Evolutionary conservation across 352 stramenopile genomes (phyloP).

Genomic region (Globisporangium spiculum): DNA sequence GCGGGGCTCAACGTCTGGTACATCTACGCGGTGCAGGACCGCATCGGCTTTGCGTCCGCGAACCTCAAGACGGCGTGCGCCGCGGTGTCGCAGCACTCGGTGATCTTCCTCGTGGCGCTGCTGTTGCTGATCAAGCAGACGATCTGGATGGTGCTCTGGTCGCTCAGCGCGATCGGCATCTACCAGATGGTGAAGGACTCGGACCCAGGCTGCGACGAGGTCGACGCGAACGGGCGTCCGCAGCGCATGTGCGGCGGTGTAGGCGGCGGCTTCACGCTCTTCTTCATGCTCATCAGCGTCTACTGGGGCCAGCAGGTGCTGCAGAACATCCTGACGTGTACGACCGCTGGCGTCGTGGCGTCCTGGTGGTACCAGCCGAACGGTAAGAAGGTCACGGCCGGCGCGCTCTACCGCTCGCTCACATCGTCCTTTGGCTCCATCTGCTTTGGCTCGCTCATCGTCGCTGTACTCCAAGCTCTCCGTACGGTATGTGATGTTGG

Average conservation of each 20-base stretch:
- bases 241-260: constrained; percentile 58
- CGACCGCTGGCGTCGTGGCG: constrained; percentile 71
- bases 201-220: constrained; percentile 57
- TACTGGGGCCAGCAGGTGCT: constrained; percentile 86
- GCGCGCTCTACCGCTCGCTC: constrained; percentile 76
- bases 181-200: constrained; percentile 69
- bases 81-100: constrained; percentile 48
- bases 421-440: constrained; percentile 81
- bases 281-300: constrained; percentile 81
- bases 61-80: constrained; percentile 76
- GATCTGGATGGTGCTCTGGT: constrained; percentile 73
- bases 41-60: constrained; percentile 79
- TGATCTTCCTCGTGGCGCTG: constrained; percentile 66
- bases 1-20: constrained; percentile 83
- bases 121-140: constrained; percentile 70
- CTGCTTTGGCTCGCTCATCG: constrained; percentile 84
- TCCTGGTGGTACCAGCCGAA: constrained; percentile 84
- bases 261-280: constrained; percentile 55
- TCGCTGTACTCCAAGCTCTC: constrained; percentile 81
- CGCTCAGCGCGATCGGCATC: constrained; percentile 58
- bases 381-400: constrained; percentile 49
- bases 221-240: constrained; percentile 23
- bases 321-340: constrained; percentile 84
- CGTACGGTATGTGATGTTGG: constrained; percentile 38
- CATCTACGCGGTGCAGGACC: constrained; percentile 75